These are phyloP conservation scores for Ustilago trichophora DNA, from an alignment of 1,284 basidiomycete species.

Conservation along the genomic window DNA sequence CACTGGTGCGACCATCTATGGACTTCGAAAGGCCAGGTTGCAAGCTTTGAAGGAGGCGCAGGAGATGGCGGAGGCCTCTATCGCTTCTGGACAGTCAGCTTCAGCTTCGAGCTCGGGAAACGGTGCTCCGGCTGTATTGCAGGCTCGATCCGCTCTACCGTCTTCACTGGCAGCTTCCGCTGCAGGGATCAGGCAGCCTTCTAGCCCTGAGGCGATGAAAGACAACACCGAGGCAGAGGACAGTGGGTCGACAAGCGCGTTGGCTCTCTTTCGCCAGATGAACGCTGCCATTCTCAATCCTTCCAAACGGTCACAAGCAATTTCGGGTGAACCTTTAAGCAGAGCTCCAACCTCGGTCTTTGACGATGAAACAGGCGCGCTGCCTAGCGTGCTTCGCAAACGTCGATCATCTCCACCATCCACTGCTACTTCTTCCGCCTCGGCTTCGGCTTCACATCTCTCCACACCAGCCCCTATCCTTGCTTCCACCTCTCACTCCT, in stretches of 20 bases:
- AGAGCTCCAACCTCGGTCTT: conserved; percentile 42
- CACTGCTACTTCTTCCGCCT: background rate
- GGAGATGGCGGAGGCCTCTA: conserved; percentile 20
- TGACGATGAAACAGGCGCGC: conserved; percentile 26
- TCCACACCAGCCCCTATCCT: background rate
- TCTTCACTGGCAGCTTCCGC: background rate
- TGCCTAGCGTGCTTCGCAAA: conserved; percentile 25
- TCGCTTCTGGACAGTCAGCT: background rate
- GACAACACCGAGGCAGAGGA: background rate
- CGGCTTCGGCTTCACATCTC: background rate
- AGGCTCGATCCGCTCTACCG: background rate
- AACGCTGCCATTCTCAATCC: conserved; percentile 26
- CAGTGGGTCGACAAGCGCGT: conserved; percentile 1
- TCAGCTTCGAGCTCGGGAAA: background rate
- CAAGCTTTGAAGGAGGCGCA: conserved; percentile 43
- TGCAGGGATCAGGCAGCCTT: background rate
- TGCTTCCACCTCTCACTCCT: background rate
- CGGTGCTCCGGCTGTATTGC: background rate
- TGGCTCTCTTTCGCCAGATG: conserved; percentile 31
- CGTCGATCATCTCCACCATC: background rate
- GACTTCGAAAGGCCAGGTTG: conserved; percentile 27
- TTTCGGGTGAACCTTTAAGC: background rate
- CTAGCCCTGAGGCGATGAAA: background rate
- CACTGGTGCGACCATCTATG: conserved; percentile 42
- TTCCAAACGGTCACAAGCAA: background rate